phyloP scores from a whole-genome alignment of 108 stramenopile species.

The Stephanodiscus minutulus region DNA sequence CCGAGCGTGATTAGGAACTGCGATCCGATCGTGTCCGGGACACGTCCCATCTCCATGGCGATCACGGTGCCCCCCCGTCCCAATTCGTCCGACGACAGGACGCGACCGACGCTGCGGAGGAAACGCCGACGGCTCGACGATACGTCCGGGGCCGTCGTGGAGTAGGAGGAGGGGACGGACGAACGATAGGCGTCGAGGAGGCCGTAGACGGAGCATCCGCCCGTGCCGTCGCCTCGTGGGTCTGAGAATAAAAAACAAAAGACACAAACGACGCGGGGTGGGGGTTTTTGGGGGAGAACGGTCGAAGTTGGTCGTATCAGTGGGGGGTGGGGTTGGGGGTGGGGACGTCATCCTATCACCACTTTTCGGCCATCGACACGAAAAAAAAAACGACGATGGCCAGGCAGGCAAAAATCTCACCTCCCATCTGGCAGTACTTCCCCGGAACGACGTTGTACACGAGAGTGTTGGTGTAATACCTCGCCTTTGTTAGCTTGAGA shows the following conservation, averaged over 20 bases:
- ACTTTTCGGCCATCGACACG: neutral
- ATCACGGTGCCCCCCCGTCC: slow-evolving; percentile 71
- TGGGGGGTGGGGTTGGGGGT: slow-evolving; percentile 15
- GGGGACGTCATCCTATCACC: no score
- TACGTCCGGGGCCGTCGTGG: slow-evolving; percentile 46
- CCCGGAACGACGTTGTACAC: slow-evolving; percentile 76
- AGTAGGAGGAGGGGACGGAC: no score
- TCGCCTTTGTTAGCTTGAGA: slow-evolving; percentile 78
- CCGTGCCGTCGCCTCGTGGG: slow-evolving; percentile 92
- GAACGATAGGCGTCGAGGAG: slow-evolving; percentile 52
- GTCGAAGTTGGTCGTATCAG: neutral
- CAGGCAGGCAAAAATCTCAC: neutral
- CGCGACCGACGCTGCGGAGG: slow-evolving; percentile 67
- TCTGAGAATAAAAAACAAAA: slow-evolving; percentile 49
- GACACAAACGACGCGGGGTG: neutral
- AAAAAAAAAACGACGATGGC: neutral
- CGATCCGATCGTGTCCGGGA: slow-evolving; percentile 82
- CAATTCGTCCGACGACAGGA: slow-evolving; percentile 59
- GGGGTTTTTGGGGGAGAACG: neutral
- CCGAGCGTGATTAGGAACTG: slow-evolving; percentile 95
- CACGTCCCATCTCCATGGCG: slow-evolving; percentile 69
- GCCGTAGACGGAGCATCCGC: slow-evolving; percentile 89
- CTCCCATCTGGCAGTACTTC: slow-evolving; percentile 76
- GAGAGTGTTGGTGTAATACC: slow-evolving; percentile 77
- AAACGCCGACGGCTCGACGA: slow-evolving; percentile 55